phyloP scores from a whole-genome alignment of 164 flowering plant species.

The Magnolia officinalis region DNA sequence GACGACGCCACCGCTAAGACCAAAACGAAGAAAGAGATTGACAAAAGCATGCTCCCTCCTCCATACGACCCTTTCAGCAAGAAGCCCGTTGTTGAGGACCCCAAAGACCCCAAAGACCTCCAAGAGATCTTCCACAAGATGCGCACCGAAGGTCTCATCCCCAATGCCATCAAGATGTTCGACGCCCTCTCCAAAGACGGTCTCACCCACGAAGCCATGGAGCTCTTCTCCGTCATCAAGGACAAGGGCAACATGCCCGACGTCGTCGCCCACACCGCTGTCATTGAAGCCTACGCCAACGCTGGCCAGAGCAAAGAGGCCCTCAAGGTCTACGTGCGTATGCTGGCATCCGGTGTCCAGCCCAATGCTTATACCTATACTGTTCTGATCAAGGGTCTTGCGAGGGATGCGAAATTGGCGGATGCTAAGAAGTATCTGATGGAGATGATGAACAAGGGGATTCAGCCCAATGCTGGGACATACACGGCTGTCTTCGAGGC shows the following conservation, averaged over 20 bases:
- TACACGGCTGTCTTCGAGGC: constrained; percentile 61
- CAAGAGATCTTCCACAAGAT: constrained; percentile 74
- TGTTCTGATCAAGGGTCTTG: constrained; percentile 63
- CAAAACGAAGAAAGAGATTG: constrained; percentile 12
- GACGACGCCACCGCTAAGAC: constrained; percentile 8
- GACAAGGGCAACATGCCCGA: constrained; percentile 86
- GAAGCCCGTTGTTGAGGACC: constrained; percentile 50
- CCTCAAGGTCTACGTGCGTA: constrained; percentile 49
- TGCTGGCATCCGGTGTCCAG: constrained; percentile 68
- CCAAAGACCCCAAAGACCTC: constrained; percentile 67
- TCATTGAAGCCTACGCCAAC: constrained; percentile 70
- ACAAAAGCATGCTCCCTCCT: constrained; percentile 57
- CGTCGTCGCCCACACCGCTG: constrained; percentile 81
- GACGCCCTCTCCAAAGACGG: constrained; percentile 90
- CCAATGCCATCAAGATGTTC: constrained; percentile 87
- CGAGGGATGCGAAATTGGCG: constrained; percentile 34
- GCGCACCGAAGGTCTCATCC: constrained; percentile 50
- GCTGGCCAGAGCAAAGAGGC: constrained; percentile 75
- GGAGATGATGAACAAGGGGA: constrained; percentile 77
- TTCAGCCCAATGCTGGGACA: constrained; percentile 50
- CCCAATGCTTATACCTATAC: constrained; percentile 82
- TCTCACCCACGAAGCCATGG: constrained; percentile 80
- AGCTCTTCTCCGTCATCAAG: constrained; percentile 59
- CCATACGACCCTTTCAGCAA: constrained; percentile 88
- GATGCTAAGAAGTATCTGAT: constrained; percentile 60